Evolutionary conservation across 257 asterid genomes (phyloP).

Genomic region (Ilex aquifolium): DNA sequence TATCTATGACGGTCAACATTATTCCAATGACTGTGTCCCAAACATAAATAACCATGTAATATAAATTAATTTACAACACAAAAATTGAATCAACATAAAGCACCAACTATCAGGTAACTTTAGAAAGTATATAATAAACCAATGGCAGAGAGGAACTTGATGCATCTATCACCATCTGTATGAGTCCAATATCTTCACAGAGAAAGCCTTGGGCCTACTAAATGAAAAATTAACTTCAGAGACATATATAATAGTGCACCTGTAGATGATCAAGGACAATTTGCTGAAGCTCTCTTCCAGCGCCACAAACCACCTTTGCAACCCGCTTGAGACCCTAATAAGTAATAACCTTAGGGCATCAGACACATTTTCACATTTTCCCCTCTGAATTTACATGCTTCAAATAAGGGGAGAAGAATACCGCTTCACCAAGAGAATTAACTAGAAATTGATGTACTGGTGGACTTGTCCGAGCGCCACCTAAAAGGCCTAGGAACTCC

Average conservation of each 20-base stretch:
- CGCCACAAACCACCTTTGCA: conserved; percentile 68
- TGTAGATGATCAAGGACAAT: conserved; percentile 79
- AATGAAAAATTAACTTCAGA: background rate
- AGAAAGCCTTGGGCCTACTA: too few species aligned
- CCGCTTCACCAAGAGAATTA: conserved; percentile 96
- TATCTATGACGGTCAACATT: too few species aligned
- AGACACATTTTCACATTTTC: conserved; percentile 13
- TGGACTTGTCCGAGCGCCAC: conserved; percentile 98
- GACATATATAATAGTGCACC: conserved; percentile 32
- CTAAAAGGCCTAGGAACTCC: conserved; percentile 82
- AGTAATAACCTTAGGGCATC: conserved; percentile 19
- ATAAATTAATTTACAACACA: too few species aligned
- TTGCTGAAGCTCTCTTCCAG: conserved; percentile 90
- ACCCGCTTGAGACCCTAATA: conserved; percentile 80
- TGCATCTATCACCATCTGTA: too few species aligned
- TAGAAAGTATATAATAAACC: too few species aligned
- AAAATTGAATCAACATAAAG: too few species aligned
- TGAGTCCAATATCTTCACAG: too few species aligned
- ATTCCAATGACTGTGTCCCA: too few species aligned
- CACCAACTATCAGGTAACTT: too few species aligned
- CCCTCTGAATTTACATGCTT: conserved; percentile 6
- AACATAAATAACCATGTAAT: too few species aligned
- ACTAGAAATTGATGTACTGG: conserved; percentile 92
- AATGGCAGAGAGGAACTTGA: too few species aligned
- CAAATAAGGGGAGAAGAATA: conserved; percentile 28